Evolutionary conservation across 1,139 yeast genomes (phyloP), one percentile per base, ranked within the genome.

Genomic region (Taiozyma sp.): DNA sequence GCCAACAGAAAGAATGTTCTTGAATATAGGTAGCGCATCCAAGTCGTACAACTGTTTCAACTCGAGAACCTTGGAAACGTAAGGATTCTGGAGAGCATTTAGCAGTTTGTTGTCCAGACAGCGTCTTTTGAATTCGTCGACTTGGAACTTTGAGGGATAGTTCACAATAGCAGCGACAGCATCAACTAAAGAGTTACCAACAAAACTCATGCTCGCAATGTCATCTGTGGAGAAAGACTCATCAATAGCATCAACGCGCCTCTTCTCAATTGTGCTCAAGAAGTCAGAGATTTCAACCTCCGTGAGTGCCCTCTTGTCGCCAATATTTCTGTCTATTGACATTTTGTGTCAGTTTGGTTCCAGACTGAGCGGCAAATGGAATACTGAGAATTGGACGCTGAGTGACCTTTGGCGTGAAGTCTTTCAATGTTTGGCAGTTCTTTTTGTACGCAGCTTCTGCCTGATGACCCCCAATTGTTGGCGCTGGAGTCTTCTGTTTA

Each of bases 11-110:
- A 43, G 3, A 4, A 54, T 19, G 3, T 32, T 43, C n/a, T 55
- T 55, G 29, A 52, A 55, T 4, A 52, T 10, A 21, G 58, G 58
- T 3, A 55, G 21, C 9, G 40, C 21, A 3, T 48, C 53, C 26
- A 43, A 9, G 24, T 53, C 58, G 30, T 50, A 52, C 4, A 43
- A 32, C 13, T 49, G 45, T 42, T 54, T 55, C 39, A 55, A 28
- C 11, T 47, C 49, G 16, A 55, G 37, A 6, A 51, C 58, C 9
- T 51, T 43, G 13, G 39, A 16, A 2, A 51, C 48, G 6, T 48
- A 37, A 6, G 58, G 55, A 19, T 51, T 47, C 10, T 49, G 52
- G 11, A 56, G 24, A 1, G 52, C 47, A 16, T 46, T n/a, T 2
- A 47, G 40, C 5, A 55, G 22, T 3, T n/a, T 26, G 14, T 32